Percentiles rank a stretch among this genome's conserved stretches.
phyloP scores from a whole-genome alignment of 2,329 filamentous ascomycete genomes.

The Harringtonia lauricola region DNA sequence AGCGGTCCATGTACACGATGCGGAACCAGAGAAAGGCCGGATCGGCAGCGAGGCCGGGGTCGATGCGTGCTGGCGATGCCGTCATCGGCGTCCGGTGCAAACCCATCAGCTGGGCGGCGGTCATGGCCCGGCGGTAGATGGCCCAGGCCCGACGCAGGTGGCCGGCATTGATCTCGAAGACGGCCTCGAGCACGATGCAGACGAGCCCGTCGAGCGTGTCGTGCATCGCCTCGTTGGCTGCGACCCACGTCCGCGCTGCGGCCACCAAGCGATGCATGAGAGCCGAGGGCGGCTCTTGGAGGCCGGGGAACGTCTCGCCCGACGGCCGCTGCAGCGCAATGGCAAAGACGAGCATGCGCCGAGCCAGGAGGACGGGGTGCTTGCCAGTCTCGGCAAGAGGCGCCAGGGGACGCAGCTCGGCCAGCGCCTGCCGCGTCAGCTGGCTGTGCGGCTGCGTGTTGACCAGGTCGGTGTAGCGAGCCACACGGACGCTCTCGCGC shows the following conservation, averaged over 20 bases:
- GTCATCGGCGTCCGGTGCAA: constrained; percentile 16
- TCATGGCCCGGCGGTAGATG: constrained; percentile 24
- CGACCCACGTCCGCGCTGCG: constrained; percentile 20
- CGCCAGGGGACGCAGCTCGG: neutral
- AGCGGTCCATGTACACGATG: constrained; percentile 22
- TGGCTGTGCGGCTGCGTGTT: neutral
- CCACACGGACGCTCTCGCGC: neutral
- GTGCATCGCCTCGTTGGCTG: constrained; percentile 25
- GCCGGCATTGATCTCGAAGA: constrained; percentile 25
- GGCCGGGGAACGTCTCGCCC: neutral
- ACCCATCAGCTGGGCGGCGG: constrained; percentile 28
- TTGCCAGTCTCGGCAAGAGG: neutral
- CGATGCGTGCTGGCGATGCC: neutral
- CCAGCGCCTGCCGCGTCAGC: neutral
- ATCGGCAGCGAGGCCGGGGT: constrained; percentile 3
- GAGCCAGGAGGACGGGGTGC: constrained; percentile 1
- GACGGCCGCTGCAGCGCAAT: constrained; percentile 1
- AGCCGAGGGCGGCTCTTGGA: constrained; percentile 8
- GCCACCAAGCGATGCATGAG: constrained; percentile 20
- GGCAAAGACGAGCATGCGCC: constrained; percentile 1
- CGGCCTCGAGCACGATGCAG: constrained; percentile 28
- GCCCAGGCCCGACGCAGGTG: constrained; percentile 29
- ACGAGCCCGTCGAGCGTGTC: constrained; percentile 27
- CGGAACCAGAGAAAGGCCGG: constrained; percentile 19
- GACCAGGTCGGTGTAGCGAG: neutral